Conservation (phyloP, 176 grass and related monocot genomes). For the Olyra latifolia region DNA sequence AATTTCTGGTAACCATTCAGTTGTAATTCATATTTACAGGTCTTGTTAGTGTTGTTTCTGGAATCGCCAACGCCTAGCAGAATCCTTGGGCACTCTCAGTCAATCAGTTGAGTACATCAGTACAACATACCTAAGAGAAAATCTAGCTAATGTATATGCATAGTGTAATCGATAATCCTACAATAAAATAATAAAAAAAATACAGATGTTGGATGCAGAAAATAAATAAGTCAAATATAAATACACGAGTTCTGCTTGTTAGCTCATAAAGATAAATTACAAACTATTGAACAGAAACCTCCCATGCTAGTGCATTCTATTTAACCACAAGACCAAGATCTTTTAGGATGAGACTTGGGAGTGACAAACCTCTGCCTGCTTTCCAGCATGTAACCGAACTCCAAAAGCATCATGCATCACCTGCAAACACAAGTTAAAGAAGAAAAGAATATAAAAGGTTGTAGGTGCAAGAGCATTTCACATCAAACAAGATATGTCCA, state of each 20-base stretch:
- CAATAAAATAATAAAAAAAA: background rate
- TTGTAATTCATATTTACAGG: background rate
- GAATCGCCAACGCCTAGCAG: background rate
- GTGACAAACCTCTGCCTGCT: constrained; percentile 80
- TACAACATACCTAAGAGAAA: background rate
- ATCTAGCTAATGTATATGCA: background rate
- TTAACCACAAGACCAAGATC: constrained; percentile 4
- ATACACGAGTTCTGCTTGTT: background rate
- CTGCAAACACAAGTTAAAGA: constrained; percentile 41
- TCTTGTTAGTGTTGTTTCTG: background rate
- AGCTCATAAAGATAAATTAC: background rate
- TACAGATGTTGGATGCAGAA: background rate
- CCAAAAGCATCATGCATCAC: constrained; percentile 97
- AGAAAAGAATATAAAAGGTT: constrained; percentile 31
- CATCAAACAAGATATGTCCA: background rate
- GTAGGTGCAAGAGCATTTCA: background rate
- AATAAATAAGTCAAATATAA: background rate
- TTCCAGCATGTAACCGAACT: constrained; percentile 92
- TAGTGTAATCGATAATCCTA: background rate
- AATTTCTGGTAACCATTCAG: background rate
- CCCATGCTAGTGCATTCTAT: background rate
- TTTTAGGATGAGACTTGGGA: constrained; percentile 18
- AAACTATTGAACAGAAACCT: constrained; percentile 3
- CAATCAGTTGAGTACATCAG: background rate
- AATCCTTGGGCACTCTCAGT: background rate